These are phyloP conservation scores for Cystofilobasidium bisporidii DNA, from an alignment of 768 basidiomycete genomes.

Conservation along the genomic window DNA sequence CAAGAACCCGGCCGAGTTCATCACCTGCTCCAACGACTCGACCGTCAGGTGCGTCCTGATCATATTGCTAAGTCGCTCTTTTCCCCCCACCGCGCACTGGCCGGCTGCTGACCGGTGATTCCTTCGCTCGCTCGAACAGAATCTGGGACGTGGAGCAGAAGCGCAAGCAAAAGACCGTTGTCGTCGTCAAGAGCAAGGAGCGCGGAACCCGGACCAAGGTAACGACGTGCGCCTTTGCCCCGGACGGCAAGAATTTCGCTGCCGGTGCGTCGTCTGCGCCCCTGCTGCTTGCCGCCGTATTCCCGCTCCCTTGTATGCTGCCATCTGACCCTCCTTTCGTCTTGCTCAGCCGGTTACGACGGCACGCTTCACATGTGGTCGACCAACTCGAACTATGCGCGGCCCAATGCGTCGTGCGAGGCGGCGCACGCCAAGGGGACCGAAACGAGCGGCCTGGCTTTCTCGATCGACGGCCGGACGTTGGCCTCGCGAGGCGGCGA, in stretches of 20 bases:
- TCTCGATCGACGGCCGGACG: slow-evolving; percentile 77
- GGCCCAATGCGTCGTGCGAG: slow-evolving; percentile 77
- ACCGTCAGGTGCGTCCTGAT: slow-evolving; percentile 65
- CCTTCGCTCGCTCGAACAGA: slow-evolving; percentile 42
- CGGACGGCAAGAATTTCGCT: slow-evolving; percentile 78
- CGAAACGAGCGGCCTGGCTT: slow-evolving; percentile 76
- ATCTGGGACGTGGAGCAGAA: slow-evolving; percentile 92
- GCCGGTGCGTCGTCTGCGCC: slow-evolving; percentile 56
- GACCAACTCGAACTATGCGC: slow-evolving; percentile 79
- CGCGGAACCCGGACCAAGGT: slow-evolving; percentile 89
- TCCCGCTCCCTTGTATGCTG: neutral
- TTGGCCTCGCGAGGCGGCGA: slow-evolving; percentile 85
- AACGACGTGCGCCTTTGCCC: slow-evolving; percentile 72
- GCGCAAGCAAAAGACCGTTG: slow-evolving; percentile 87
- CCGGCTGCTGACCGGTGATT: neutral
- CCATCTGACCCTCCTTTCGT: neutral
- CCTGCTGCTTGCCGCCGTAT: too few relatives aligned
- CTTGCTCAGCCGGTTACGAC: slow-evolving; percentile 65
- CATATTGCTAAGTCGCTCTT: neutral
- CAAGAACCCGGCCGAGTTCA: slow-evolving; percentile 67
- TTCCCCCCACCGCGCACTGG: too few relatives aligned
- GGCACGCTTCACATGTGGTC: slow-evolving; percentile 92
- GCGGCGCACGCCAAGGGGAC: slow-evolving; percentile 77
- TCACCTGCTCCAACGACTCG: slow-evolving; percentile 89
- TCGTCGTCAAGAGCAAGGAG: slow-evolving; percentile 94